Conservation (phyloP, 2,329 filamentous ascomycete genomes). For the Aspergillus sp. region DNA sequence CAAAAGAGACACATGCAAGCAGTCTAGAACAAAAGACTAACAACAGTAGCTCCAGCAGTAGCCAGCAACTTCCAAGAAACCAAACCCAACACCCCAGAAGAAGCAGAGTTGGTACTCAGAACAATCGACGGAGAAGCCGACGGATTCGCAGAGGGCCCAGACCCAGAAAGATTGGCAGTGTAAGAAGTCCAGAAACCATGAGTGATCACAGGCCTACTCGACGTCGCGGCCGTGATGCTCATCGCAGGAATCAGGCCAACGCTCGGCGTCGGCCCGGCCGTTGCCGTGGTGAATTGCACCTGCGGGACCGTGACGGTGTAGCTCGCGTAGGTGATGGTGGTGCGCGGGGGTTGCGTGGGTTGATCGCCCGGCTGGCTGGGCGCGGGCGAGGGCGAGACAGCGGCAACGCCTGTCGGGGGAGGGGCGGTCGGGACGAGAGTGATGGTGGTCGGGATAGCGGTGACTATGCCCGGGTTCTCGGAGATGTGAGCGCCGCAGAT, state of each 20-base stretch:
- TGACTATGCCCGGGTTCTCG: slow-evolving; percentile 77
- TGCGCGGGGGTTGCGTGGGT: slow-evolving; percentile 21
- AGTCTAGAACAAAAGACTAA: no score
- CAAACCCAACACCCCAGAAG: no score
- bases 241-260: slow-evolving; percentile 25
- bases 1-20: no score
- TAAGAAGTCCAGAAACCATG: no score
- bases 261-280: slow-evolving; percentile 15
- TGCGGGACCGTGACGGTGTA: slow-evolving; percentile 37
- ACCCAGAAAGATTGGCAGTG: no score
- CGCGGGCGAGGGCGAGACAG: slow-evolving; percentile 11
- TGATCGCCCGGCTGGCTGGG: slow-evolving; percentile 16
- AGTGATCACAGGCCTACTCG: not conserved
- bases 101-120: no score
- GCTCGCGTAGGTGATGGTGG: slow-evolving; percentile 34
- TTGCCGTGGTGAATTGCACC: slow-evolving; percentile 32
- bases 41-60: no score
- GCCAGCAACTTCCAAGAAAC: no score
- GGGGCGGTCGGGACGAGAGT: slow-evolving; percentile 38
- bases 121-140: no score
- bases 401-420: slow-evolving; percentile 40
- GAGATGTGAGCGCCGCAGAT: slow-evolving; percentile 71
- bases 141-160: no score
- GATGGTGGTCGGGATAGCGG: slow-evolving; percentile 57
- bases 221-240: slow-evolving; percentile 7